These are phyloP conservation scores for Kazachstania viticola DNA, from an alignment of 805 yeast species.

Conservation along the genomic window DNA sequence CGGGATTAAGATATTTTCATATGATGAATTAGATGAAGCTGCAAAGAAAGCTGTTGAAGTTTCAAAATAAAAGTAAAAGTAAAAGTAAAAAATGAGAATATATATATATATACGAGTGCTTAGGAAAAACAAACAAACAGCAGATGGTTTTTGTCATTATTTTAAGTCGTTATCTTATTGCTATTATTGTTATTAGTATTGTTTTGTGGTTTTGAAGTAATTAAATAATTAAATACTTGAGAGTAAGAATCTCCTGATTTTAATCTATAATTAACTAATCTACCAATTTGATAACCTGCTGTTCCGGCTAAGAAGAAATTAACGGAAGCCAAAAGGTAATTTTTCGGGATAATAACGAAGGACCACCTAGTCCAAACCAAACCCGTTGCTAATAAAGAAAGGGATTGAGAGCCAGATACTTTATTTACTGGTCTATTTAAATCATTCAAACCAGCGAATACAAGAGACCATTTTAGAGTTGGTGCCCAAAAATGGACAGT, in stretches of 20 bases:
- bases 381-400: slow-evolving; percentile 82
- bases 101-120: too few relatives aligned
- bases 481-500: slow-evolving; percentile 97
- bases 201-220: slow-evolving; percentile 11
- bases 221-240: slow-evolving; percentile 48
- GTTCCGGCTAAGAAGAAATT: slow-evolving; percentile 88
- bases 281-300: slow-evolving; percentile 70
- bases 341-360: slow-evolving; percentile 81
- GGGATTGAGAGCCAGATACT: slow-evolving; percentile 58
- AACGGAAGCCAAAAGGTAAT: slow-evolving; percentile 78
- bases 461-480: slow-evolving; percentile 72
- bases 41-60: slow-evolving; percentile 84
- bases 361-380: slow-evolving; percentile 98
- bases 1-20: slow-evolving; percentile 85
- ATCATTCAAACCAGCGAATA: slow-evolving; percentile 84
- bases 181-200: not conserved
- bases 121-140: too few relatives aligned
- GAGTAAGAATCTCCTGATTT: slow-evolving; percentile 48
- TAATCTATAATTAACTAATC: slow-evolving; percentile 60
- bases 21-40: slow-evolving; percentile 91
- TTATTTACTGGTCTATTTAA: slow-evolving; percentile 84
- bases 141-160: too few relatives aligned
- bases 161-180: not conserved
- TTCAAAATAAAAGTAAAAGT: too few relatives aligned
- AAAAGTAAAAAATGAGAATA: not conserved